These are phyloP conservation scores for Sphenostylis stenocarpa DNA, from an alignment of 306 rosid species.

Conservation along the genomic window DNA sequence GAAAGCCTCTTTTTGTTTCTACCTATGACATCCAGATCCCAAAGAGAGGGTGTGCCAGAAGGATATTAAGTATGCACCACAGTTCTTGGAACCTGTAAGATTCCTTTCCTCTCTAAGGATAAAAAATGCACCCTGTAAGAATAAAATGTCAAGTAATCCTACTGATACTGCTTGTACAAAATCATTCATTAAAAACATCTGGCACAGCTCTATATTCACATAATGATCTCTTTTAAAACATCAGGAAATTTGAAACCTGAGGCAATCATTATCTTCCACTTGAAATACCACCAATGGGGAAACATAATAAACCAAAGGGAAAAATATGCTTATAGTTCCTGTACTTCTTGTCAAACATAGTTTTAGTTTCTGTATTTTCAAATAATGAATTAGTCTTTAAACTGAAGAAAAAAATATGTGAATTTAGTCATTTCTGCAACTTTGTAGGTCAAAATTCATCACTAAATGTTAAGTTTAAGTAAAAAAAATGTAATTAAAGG, in stretches of 20 bases:
- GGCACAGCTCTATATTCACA: constrained; percentile 13
- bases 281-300: not conserved
- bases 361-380: too few species aligned
- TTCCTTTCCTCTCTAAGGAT: not conserved
- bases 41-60: not conserved
- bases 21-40: not conserved
- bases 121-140: constrained; percentile 10
- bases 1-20: not conserved
- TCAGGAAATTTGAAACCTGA: not conserved
- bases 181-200: not conserved
- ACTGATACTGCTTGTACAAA: not conserved
- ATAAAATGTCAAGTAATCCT: constrained; percentile 2
- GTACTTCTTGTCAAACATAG: too few species aligned
- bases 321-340: too few species aligned
- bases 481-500: too few species aligned
- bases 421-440: too few species aligned
- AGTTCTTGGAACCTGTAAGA: constrained; percentile 8
- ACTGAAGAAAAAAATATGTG: too few species aligned
- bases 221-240: not conserved
- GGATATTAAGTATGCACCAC: not conserved
- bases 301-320: not conserved
- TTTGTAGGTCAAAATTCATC: too few species aligned
- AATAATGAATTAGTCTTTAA: too few species aligned
- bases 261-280: not conserved
- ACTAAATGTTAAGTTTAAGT: too few species aligned